Evolutionary conservation across 192 early-diverging fungal genomes (phyloP), one percentile per base, ranked within the genome.

Genomic region (Coemansia sp.): DNA sequence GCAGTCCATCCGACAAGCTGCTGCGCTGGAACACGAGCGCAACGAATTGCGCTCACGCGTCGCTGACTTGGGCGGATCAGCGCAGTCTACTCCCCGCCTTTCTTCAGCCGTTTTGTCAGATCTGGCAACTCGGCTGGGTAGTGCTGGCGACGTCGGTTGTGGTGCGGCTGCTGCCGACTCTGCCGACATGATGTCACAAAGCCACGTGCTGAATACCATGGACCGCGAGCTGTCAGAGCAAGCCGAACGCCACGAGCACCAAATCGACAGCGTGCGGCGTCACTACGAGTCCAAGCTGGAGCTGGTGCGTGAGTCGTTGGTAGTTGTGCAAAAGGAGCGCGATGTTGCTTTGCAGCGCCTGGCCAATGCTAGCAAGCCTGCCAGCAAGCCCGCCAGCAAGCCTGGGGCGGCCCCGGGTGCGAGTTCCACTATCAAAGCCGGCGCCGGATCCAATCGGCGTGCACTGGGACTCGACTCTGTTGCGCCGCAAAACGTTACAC

Each of bases 171-270:
- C 25, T 8, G 13, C 21, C 14, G 40, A 42, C 19, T 18, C 40
- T 2, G 51, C 43, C 25, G 45, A 68, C 26, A 38, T 68, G 53
- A 56, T 68, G 46, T 65, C 64, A 11, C 64, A 41, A 19, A 63
- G 45, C 43, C 63, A 74, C 38, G 56, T 74, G 40, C 55, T 74
- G 4, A 57, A 59, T 14, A 76, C 72, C 8, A 63, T 76, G 17
- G 65, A 76, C 31, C 65, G 61, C 9, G 72, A 76, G 58, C 61
- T 76, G 19, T 63, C 65, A 14, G 65, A 68, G 42, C 72, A 76
- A 42, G 72, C 72, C 15, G 60, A 67, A 50, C 65, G 72, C 37
- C 72, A 76, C 41, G 72, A 76, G 53, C 56, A 76, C 10, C 72
- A 76, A 45, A 76, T 76, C 15, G 60, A 32, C 53, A 68, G 65